phyloP scores from a whole-genome alignment of 805 yeast species.

The Ogataea zsoltii region DNA sequence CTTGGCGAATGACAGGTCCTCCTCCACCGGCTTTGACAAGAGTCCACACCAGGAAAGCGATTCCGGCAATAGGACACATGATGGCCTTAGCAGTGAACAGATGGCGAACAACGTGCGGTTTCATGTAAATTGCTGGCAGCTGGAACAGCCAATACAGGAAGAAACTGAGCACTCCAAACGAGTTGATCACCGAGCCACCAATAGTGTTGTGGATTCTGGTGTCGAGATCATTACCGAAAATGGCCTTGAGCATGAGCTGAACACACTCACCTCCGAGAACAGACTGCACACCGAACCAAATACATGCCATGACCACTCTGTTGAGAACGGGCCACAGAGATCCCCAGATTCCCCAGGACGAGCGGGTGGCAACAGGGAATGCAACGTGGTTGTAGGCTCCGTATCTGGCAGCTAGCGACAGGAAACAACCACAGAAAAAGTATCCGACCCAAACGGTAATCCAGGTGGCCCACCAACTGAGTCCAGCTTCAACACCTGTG shows the following conservation, averaged over 20 bases:
- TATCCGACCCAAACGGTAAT: conserved; percentile 87
- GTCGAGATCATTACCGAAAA: conserved; percentile 68
- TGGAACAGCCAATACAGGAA: conserved; percentile 81
- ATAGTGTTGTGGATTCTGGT: conserved; percentile 64
- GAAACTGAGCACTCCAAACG: conserved; percentile 72
- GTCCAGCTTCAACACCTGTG: conserved; percentile 74
- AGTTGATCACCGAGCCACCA: conserved; percentile 51
- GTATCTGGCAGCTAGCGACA: conserved; percentile 69
- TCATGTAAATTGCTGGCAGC: conserved; percentile 77
- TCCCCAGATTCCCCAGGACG: conserved; percentile 86
- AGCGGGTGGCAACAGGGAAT: conserved; percentile 79
- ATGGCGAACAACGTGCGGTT: conserved; percentile 81
- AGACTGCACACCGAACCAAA: conserved; percentile 88
- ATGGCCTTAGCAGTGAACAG: conserved; percentile 80
- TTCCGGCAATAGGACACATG: conserved; percentile 79
- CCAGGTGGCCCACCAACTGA: conserved; percentile 93
- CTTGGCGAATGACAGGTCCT: conserved; percentile 67
- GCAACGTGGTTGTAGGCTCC: conserved; percentile 82
- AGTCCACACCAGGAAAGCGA: conserved; percentile 84
- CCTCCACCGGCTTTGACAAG: conserved; percentile 76
- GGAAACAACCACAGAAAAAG: conserved; percentile 64
- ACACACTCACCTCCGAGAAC: conserved; percentile 86
- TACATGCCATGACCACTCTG: conserved; percentile 74
- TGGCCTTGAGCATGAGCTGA: conserved; percentile 70
- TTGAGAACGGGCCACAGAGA: conserved; percentile 86